These are phyloP conservation scores for Quercus parvula DNA, from an alignment of 306 rosid genomes.

Conservation along the genomic window DNA sequence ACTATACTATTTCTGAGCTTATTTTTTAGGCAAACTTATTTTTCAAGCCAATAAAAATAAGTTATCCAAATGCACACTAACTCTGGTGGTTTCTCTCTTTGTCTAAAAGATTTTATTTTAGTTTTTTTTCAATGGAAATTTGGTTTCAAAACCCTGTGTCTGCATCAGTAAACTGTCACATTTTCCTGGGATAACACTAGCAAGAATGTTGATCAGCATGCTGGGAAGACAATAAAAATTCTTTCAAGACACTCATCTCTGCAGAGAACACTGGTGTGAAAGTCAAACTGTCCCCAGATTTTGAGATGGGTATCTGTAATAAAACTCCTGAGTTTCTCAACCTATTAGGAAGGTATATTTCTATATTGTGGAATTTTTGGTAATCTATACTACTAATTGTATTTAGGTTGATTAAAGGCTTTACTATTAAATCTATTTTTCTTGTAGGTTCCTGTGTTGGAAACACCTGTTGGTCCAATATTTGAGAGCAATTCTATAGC, in stretches of 20 bases:
- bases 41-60: conserved; percentile 34
- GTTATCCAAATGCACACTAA: no score
- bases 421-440: no score
- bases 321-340: conserved; percentile 78
- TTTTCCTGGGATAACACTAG: neutral
- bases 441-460: no score
- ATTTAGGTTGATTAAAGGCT: no score
- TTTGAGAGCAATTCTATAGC: conserved; percentile 44
- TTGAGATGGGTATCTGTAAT: conserved; percentile 70
- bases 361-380: neutral
- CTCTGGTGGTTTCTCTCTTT: no score
- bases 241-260: conserved; percentile 51
- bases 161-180: neutral
- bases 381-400: no score
- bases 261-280: conserved; percentile 53
- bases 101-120: neutral
- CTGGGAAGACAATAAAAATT: conserved; percentile 46
- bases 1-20: no score
- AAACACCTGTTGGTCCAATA: no score
- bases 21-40: no score
- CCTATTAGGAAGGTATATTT: conserved; percentile 72
- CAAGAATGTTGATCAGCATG: conserved; percentile 28
- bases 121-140: neutral
- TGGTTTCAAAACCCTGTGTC: neutral
- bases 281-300: conserved; percentile 40